Percentiles rank a stretch among this genome's conserved stretches.
Conservation (phyloP, 2,329 filamentous ascomycete genomes). For the Exophiala alcalophila region DNA sequence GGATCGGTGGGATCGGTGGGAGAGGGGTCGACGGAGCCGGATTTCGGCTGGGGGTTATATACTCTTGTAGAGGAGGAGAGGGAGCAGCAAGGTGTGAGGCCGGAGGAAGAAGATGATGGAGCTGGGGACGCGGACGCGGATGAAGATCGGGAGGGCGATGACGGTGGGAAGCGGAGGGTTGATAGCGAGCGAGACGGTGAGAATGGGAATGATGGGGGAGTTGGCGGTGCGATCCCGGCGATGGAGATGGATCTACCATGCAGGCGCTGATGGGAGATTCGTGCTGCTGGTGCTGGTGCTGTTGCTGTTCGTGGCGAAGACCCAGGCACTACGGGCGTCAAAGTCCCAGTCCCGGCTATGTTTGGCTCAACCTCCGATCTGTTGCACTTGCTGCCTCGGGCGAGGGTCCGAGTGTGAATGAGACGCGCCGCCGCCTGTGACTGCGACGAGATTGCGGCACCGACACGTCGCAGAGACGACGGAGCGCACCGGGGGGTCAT, state of each 20-base stretch:
- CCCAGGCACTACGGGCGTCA: too few species aligned
- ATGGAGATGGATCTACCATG: conserved; percentile 14
- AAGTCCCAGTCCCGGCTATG: too few species aligned
- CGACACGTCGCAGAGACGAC: conserved; percentile 15
- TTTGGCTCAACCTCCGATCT: too few species aligned
- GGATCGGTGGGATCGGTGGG: not conserved
- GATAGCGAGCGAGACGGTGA: not conserved
- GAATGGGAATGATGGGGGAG: conserved; percentile 4
- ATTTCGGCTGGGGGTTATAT: conserved; percentile 1
- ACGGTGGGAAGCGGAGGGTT: not conserved
- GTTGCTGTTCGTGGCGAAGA: conserved; percentile 1
- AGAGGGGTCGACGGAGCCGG: conserved; percentile 1
- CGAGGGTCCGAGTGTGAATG: not conserved
- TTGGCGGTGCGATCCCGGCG: conserved; percentile 12
- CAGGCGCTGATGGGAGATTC: too few species aligned
- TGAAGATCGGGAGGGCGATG: conserved; percentile 7
- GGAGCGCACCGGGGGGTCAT: too few species aligned
- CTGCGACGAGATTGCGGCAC: conserved; percentile 2
- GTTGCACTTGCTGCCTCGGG: too few species aligned
- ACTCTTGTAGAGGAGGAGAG: conserved; percentile 4
- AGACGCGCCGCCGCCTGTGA: conserved; percentile 1
- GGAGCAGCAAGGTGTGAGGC: conserved; percentile 1
- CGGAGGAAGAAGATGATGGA: conserved; percentile 2
- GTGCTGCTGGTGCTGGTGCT: too few species aligned
- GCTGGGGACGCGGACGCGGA: not conserved